These are phyloP conservation scores for Remersonia thermophila DNA, from an alignment of 2,329 filamentous ascomycete species.

Conservation along the genomic window DNA sequence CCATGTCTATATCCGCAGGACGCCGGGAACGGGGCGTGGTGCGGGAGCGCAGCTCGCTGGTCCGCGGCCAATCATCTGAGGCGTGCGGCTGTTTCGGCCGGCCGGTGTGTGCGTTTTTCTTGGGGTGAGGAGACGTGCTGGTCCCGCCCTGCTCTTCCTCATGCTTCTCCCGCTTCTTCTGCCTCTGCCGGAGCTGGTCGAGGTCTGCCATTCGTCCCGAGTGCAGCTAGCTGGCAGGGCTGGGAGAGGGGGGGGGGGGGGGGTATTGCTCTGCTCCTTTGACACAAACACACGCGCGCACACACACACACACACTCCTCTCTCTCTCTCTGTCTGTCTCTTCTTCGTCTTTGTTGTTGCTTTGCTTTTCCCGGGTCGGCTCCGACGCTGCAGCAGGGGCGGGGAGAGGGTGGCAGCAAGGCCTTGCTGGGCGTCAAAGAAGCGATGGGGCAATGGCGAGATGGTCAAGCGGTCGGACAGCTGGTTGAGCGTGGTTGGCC, in stretches of 20 bases:
- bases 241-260: too few species aligned
- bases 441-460: too few species aligned
- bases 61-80: slow-evolving; percentile 20
- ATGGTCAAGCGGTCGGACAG: slow-evolving; percentile 10
- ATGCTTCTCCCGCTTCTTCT: too few species aligned
- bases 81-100: slow-evolving; percentile 9
- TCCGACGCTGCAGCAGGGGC: too few species aligned
- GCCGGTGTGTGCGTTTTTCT: slow-evolving; percentile 15
- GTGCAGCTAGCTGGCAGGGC: slow-evolving; percentile 1
- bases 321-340: too few species aligned
- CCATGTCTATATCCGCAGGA: slow-evolving; percentile 17
- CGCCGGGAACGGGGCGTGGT: slow-evolving; percentile 21
- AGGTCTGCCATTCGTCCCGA: slow-evolving; percentile 21
- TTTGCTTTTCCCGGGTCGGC: too few species aligned
- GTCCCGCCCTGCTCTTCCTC: slow-evolving; percentile 16
- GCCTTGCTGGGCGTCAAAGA: too few species aligned
- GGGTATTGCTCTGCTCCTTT: too few species aligned
- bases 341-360: background rate
- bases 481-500: slow-evolving; percentile 19
- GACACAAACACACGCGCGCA: too few species aligned
- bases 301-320: too few species aligned
- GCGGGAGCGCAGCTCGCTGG: slow-evolving; percentile 15
- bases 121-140: slow-evolving; percentile 17
- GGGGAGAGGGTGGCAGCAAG: too few species aligned
- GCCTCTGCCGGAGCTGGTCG: slow-evolving; percentile 13